Conservation (phyloP, 768 basidiomycete genomes). For the Pleurotus tuoliensis region DNA sequence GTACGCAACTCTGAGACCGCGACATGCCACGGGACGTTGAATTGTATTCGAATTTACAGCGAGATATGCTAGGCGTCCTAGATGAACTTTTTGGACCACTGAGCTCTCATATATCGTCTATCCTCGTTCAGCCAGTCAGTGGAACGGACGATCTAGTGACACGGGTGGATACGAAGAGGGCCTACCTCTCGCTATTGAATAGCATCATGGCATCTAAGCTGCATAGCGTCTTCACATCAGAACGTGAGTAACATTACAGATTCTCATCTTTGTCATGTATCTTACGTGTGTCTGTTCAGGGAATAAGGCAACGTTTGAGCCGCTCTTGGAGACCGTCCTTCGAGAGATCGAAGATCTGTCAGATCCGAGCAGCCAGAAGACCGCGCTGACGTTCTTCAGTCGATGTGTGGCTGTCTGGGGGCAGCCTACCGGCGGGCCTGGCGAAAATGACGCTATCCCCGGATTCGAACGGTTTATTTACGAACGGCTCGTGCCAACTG, state of each 20-base stretch:
- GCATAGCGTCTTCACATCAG: constrained; percentile 81
- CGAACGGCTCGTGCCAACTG: constrained; percentile 74
- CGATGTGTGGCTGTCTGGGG: constrained; percentile 69
- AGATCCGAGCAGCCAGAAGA: constrained; percentile 73
- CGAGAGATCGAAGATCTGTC: constrained; percentile 69
- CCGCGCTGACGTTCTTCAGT: constrained; percentile 76
- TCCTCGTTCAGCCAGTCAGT: constrained; percentile 75
- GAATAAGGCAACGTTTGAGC: constrained; percentile 61
- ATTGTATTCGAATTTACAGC: constrained; percentile 36
- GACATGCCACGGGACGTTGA: background rate
- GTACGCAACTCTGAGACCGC: constrained; percentile 33
- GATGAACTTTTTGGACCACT: constrained; percentile 89
- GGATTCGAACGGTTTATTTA: constrained; percentile 94
- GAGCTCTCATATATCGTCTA: constrained; percentile 71
- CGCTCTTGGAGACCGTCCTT: constrained; percentile 71
- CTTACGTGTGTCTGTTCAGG: constrained; percentile 19
- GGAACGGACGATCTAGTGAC: constrained; percentile 86
- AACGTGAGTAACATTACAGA: constrained; percentile 49
- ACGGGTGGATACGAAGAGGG: constrained; percentile 80
- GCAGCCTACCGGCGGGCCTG: constrained; percentile 35
- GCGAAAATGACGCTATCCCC: constrained; percentile 50
- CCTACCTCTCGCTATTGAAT: constrained; percentile 81
- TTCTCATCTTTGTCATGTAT: background rate
- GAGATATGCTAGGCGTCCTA: constrained; percentile 81
- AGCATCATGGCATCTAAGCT: constrained; percentile 79